Base-by-base conservation (phyloP, 768 basidiomycete genomes). In the Termitomyces sp. region DNA sequence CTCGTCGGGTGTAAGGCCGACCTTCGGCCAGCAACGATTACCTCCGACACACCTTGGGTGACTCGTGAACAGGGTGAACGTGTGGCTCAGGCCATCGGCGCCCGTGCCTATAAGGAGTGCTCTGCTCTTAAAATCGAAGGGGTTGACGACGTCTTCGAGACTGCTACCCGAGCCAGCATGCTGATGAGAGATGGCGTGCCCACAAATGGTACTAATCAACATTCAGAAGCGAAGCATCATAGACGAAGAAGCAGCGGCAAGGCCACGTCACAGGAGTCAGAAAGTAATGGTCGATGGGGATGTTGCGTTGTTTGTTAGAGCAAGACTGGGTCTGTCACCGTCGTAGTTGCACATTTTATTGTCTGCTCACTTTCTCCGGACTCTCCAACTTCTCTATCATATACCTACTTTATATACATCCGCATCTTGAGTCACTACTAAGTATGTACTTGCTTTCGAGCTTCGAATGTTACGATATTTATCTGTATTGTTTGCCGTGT, bases 1-100 rank as follows among this genome's bases (percentile, higher is more conserved):
- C 86, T 98, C 37, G 95, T 98, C 35, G 97, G 95, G 3, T 96
- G 93, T 77, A 98, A 99, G 71, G 87, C 85, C 53, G 97, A 99
- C 74, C 73, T 98, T 57, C 85, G 97, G 40, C 88, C 78, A 58
- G 72, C 75, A 11, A 69, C 71, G 26, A 74, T 78, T 45, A 75
- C 74, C 45, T 73, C 73, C 10, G 70, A 60, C 21, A 60, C 70
- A 46, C 68, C 73, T 6, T 92, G 78, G 70, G 87, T 93, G 4
- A 82, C 85, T n/a, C 82, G 81, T 2, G 84, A 81, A 49, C 80
- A 90, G 72, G 96, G 90, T 22, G 88, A 93, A 74, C 79, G 82
- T 32, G 88, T 91, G 21, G 92, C 94, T 2, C 74, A 77, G 30
- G 78, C 76, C 37, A 98, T 98, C 59, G 94, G 95, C 26, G 96